Evolutionary conservation across 2,329 filamentous ascomycete species (phyloP).

Genomic region (Fusarium citri): DNA sequence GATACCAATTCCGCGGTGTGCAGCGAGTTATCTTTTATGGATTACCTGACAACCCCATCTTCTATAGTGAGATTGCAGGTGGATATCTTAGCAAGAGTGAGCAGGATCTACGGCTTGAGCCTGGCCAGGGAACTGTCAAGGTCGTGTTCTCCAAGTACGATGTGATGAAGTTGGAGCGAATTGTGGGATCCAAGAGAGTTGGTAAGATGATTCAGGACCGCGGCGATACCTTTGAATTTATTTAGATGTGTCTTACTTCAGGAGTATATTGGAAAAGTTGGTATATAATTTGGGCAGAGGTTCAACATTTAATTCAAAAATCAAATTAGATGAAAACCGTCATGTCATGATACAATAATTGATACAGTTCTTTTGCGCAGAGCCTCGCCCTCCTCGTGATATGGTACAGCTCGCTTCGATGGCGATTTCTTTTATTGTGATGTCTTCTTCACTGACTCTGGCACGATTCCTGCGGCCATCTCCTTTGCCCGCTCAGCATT

Average conservation of each 20-base stretch:
- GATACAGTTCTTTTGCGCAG: conserved; percentile 49
- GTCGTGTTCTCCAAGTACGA: conserved; percentile 90
- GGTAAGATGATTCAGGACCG: conserved; percentile 85
- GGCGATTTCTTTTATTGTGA: conserved; percentile 35
- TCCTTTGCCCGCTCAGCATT: conserved; percentile 50
- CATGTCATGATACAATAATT: conserved; percentile 44
- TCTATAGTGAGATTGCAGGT: conserved; percentile 81
- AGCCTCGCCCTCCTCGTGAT: conserved; percentile 27
- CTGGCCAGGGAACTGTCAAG: conserved; percentile 69
- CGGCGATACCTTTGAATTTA: conserved; percentile 94
- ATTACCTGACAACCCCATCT: conserved; percentile 86
- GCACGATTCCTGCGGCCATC: conserved; percentile 49
- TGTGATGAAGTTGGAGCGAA: conserved; percentile 84
- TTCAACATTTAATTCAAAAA: conserved; percentile 4
- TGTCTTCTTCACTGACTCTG: conserved; percentile 43
- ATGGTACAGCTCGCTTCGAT: conserved; percentile 41
- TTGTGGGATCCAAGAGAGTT: conserved; percentile 85
- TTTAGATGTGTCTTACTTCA: conserved; percentile 61
- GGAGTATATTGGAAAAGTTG: conserved; percentile 17
- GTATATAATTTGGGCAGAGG: conserved; percentile 1
- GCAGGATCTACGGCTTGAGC: conserved; percentile 65
- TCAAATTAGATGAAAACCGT: conserved; percentile 23
- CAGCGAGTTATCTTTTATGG: conserved; percentile 89
- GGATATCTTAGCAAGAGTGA: conserved; percentile 72
- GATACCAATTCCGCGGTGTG: conserved; percentile 86